These are phyloP conservation scores for Blepharisma undulans DNA, from an alignment of 169 alveolate species.

Conservation along the genomic window DNA sequence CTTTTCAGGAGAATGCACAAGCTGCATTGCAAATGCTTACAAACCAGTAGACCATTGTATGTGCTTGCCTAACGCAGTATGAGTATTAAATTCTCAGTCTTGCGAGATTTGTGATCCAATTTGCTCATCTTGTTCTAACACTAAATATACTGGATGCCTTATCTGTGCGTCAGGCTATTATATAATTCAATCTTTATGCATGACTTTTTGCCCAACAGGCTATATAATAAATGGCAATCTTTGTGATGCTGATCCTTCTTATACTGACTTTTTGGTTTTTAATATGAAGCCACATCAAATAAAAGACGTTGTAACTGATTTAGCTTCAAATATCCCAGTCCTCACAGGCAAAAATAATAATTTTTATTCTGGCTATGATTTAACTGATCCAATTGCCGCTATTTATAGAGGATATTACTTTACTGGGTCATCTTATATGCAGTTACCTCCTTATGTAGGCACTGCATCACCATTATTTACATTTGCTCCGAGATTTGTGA, in stretches of 20 bases:
- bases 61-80: not conserved
- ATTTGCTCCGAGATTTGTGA: not conserved
- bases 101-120: not conserved
- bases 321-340: not conserved
- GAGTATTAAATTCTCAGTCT: not conserved
- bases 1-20: not conserved
- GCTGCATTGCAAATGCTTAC: not conserved
- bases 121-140: not conserved
- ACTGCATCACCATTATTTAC: not conserved
- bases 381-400: not conserved
- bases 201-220: conserved; percentile 15
- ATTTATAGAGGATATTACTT: not conserved
- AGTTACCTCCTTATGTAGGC: not conserved
- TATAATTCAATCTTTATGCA: not conserved
- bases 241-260: not conserved
- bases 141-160: not conserved
- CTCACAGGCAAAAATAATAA: not conserved
- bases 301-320: not conserved
- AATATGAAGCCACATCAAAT: not conserved
- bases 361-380: not conserved
- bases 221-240: not conserved
- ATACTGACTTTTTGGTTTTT: not conserved
- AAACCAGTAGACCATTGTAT: not conserved
- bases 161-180: not conserved
- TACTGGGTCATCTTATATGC: not conserved